Conservation (phyloP, 2,329 filamentous ascomycete genomes). For the Dactylellina haptotyla region DNA sequence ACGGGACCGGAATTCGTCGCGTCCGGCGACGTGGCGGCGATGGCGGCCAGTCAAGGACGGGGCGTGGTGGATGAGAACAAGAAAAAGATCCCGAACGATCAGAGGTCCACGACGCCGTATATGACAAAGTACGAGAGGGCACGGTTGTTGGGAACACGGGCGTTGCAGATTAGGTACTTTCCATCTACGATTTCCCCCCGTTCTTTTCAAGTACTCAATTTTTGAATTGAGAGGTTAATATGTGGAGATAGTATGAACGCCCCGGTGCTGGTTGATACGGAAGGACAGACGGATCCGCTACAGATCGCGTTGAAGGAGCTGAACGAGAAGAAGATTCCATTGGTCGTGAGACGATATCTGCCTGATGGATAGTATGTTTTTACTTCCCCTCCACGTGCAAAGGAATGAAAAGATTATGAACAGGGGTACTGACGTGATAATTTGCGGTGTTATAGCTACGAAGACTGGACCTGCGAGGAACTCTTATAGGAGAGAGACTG, state of each 20-base stretch:
- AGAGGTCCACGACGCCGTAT: constrained; percentile 93
- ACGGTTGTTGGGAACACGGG: constrained; percentile 89
- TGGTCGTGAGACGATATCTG: constrained; percentile 93
- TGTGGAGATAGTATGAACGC: constrained; percentile 64
- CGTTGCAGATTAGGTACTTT: constrained; percentile 89
- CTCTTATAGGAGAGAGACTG: constrained; percentile 63
- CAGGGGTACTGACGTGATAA: no score
- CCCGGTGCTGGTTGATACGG: constrained; percentile 92
- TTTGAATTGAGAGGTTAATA: neutral
- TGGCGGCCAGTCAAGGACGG: constrained; percentile 64
- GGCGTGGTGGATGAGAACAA: constrained; percentile 62
- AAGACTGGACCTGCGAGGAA: constrained; percentile 99
- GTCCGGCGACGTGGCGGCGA: constrained; percentile 60
- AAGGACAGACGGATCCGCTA: constrained; percentile 96
- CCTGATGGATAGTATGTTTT: constrained; percentile 89
- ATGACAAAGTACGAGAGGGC: constrained; percentile 99
- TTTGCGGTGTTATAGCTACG: constrained; percentile 75
- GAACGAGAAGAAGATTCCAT: constrained; percentile 96
- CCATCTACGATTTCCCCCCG: neutral
- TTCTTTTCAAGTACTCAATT: neutral
- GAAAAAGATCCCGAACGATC: constrained; percentile 89
- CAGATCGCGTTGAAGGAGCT: constrained; percentile 98
- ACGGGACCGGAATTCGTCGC: constrained; percentile 67
- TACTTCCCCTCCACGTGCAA: neutral
- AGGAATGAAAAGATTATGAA: neutral